A percentile compares a stretch with the other conserved stretches of the same genome.
Evolutionary conservation across 192 early-diverging fungal genomes (phyloP).

Genomic region (Coemansia aciculifera): DNA sequence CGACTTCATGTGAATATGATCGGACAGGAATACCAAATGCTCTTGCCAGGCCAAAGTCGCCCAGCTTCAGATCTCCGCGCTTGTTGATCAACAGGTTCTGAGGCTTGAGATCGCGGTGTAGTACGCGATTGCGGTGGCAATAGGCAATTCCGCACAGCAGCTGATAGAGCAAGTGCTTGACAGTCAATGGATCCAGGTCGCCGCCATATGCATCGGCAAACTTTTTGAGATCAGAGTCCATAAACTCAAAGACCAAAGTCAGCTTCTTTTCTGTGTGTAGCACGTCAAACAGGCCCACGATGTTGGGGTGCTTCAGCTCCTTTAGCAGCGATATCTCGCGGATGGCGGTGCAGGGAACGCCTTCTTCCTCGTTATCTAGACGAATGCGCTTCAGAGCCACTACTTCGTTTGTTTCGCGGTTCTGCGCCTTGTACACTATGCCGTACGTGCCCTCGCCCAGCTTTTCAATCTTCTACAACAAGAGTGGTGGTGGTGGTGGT

Average conservation of each 20-base stretch:
- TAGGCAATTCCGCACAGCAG: conserved; percentile 94
- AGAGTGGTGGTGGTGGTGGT: no score
- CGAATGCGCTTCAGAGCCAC: conserved; percentile 96
- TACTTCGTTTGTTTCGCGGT: conserved; percentile 91
- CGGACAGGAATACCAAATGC: conserved; percentile 95
- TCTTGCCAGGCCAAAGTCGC: conserved; percentile 94
- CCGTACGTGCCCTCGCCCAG: conserved; percentile 98
- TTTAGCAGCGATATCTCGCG: conserved; percentile 81
- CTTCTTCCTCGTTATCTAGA: conserved; percentile 87
- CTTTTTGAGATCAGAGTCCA: conserved; percentile 99
- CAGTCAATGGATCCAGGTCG: conserved; percentile 73
- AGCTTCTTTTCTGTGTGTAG: conserved; percentile 97
- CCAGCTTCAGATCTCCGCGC: conserved; percentile 78
- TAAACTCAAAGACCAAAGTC: conserved; percentile 96
- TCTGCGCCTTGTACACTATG: conserved; percentile 99
- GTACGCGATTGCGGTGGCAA: conserved; percentile 93
- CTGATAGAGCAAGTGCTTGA: conserved; percentile 98
- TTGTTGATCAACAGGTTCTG: conserved; percentile 96
- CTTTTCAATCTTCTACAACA: conserved; percentile 92
- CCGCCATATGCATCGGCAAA: conserved; percentile 89
- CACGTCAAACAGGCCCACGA: conserved; percentile 88
- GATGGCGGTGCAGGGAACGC: conserved; percentile 75
- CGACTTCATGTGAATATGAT: conserved; percentile 84
- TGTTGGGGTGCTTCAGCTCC: conserved; percentile 78
- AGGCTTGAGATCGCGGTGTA: conserved; percentile 91